Percentiles rank a stretch among this genome's conserved stretches.
Evolutionary conservation across 805 yeast species (phyloP).

Genomic region (Starmerella potacharoeniae): DNA sequence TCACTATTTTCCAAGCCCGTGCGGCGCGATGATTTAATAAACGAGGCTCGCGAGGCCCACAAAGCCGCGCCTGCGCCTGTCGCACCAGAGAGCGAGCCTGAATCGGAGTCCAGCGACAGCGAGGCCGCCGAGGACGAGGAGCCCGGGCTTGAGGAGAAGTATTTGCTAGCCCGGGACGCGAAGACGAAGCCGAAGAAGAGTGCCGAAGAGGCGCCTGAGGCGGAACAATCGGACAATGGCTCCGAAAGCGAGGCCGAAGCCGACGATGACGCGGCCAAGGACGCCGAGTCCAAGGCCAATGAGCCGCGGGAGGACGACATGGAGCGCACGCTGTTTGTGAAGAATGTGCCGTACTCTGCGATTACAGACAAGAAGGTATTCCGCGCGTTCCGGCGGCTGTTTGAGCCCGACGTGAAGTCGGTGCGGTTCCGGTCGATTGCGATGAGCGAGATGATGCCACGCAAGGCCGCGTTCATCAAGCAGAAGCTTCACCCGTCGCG

Average conservation of each 20-base stretch:
- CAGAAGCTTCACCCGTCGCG: conserved; percentile 65
- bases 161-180: not conserved
- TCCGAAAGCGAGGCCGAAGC: conserved; percentile 19
- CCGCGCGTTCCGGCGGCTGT: conserved; percentile 55
- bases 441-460: conserved; percentile 74
- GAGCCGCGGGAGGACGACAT: conserved; percentile 49
- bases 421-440: conserved; percentile 88
- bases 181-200: not conserved
- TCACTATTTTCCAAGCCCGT: conserved; percentile 8
- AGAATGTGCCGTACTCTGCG: conserved; percentile 61
- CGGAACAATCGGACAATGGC: conserved; percentile 2
- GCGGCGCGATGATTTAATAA: conserved; percentile 6
- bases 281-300: conserved; percentile 15
- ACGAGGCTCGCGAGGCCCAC: not conserved
- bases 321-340: conserved; percentile 81
- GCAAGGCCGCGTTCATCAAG: conserved; percentile 80
- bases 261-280: conserved; percentile 19
- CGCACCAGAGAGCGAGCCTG: not conserved
- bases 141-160: not conserved
- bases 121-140: not conserved
- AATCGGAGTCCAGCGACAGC: not conserved
- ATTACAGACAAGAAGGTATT: conserved; percentile 51
- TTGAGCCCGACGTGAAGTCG: conserved; percentile 36
- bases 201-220: not conserved
- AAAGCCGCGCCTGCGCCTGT: not conserved